Base-by-base conservation (phyloP, 495 filamentous ascomycete species). In the Letharia columbiana region DNA sequence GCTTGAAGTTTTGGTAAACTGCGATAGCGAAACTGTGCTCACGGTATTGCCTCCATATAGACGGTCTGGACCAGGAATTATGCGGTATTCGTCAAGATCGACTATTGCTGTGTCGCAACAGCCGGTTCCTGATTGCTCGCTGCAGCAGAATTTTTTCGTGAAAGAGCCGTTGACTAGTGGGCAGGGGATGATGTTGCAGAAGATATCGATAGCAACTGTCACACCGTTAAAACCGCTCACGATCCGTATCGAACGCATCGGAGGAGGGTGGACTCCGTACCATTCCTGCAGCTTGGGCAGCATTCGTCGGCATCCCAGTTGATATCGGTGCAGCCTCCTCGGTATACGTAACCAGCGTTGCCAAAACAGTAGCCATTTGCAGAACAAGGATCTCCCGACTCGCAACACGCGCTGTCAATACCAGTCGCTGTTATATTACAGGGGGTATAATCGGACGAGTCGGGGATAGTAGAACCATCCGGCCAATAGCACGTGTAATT, bases 301-400 rank as follows among this genome's bases (percentile, higher is more conserved):
- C 65, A 67, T 18, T 49, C 20, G n/a, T 31, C 31, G 7, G 65
- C 33, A 20, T 42, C n/a, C 65, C 59, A 67, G 20, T 42, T 56
- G 28, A 31, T 52, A 31, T 54, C 47, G 31, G 65, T 67, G 44
- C 65, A 67, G 6, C 33, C 65, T 31, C 65, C 65, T 54, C 65
- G 65, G 62, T 67, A 67, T 11, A 67, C 23, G 35, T 15, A 56
- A 3, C 65, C 65, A 33, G n/a, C 15, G 6, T 9, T 41, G 31
- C 35, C 40, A 2, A 42, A 28, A 31, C 59, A 67, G 17, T 41
- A 62, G 44, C 65, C 65, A 20, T 54, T 42, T 4, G 42, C 54
- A 33, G 60, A 31, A 61, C 65, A 67, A 10, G 39, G 37, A 44
- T 67, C 59, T 18, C 13, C 23, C 8, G 17, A 10, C 8, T 2